Evolutionary conservation across 345 rosid species (phyloP), one percentile per base, ranked within the genome.

Genomic region (Nasturtium officinale): DNA sequence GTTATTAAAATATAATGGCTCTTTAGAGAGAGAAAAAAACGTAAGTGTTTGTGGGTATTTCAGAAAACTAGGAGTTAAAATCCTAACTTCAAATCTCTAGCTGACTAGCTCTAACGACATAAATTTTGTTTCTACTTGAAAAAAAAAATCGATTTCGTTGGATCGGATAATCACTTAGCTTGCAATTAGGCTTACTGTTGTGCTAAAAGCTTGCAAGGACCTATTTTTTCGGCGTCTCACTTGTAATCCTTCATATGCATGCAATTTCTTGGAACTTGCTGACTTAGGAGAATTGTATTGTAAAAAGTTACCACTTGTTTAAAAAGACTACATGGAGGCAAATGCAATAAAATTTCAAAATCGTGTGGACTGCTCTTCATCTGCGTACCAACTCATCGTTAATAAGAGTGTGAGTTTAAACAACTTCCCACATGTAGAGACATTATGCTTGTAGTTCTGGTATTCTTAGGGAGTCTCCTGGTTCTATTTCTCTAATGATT

Each of bases 151-250:
- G 26, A 54, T 21, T 21, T 63, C 28, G 29, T 64, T 54, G 56
- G 55, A 64, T 73, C 57, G 9, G 45, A 42, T 7, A 29, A 64
- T 47, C 35, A 53, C 67, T n/a, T n/a, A n/a, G n/a, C n/a, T 47
- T 56, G 65, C 40, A 28, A 57, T 65, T 57, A 57, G 72, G 72
- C 37, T 58, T 65, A 26, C 66, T 74, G 45, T 37, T 74, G 60
- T 47, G 59, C 35, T 65, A 57, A 57, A 65, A 47, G 52, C 66
- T 46, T 74, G 61, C 60, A 50, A 28, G 28, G 72, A 26, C 66
- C 77, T 56, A 74, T 74, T 74, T 47, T 65, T 56, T 47, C 43
- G 62, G 69, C 62, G 62, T 51, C 69, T 28, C 69, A 48, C 33
- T 32, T 30, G 43, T 42, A 57, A 55, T 73, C 16, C 17, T 12